These are phyloP conservation scores for Pseudonitzschia pungens DNA, from an alignment of 108 stramenopile genomes.

Conservation along the genomic window DNA sequence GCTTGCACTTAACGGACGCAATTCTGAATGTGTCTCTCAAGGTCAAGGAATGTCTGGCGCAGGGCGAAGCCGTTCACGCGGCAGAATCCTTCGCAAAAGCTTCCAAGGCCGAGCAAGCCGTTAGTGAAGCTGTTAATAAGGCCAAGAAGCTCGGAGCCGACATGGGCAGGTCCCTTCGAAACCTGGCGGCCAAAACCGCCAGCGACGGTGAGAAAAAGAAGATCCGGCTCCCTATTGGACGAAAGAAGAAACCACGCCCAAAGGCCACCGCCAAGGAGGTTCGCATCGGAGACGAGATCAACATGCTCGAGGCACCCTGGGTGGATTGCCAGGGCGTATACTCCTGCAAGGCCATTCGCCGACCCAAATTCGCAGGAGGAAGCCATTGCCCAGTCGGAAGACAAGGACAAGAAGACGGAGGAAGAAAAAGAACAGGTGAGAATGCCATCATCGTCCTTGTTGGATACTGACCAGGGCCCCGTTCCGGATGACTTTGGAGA, in stretches of 20 bases:
- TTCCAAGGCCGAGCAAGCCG: conserved; percentile 26
- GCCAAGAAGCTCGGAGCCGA: conserved; percentile 36
- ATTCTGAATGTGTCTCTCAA: conserved; percentile 82
- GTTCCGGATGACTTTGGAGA: conserved; percentile 37
- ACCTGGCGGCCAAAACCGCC: conserved; percentile 7
- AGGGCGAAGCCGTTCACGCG: conserved; percentile 73
- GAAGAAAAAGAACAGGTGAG: conserved; percentile 31
- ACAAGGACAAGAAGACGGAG: conserved; percentile 25
- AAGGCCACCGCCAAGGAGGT: conserved; percentile 38
- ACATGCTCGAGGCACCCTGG: conserved; percentile 82
- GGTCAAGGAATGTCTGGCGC: conserved; percentile 72
- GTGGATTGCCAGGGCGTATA: conserved; percentile 82
- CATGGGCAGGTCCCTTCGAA: conserved; percentile 25
- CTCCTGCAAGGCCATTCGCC: conserved; percentile 80
- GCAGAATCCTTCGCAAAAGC: background rate
- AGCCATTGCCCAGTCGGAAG: conserved; percentile 51
- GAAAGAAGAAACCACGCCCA: conserved; percentile 13
- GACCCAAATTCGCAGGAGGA: conserved; percentile 75
- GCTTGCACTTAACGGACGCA: conserved; percentile 80
- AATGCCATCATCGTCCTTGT: background rate
- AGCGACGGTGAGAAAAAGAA: conserved; percentile 7
- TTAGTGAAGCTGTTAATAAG: conserved; percentile 36
- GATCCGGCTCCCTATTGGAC: background rate
- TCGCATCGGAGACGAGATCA: conserved; percentile 83
- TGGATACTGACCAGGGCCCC: conserved; percentile 26